These are phyloP conservation scores for Flaveria trinervia DNA, from an alignment of 129 eudicot genomes.

Conservation along the genomic window DNA sequence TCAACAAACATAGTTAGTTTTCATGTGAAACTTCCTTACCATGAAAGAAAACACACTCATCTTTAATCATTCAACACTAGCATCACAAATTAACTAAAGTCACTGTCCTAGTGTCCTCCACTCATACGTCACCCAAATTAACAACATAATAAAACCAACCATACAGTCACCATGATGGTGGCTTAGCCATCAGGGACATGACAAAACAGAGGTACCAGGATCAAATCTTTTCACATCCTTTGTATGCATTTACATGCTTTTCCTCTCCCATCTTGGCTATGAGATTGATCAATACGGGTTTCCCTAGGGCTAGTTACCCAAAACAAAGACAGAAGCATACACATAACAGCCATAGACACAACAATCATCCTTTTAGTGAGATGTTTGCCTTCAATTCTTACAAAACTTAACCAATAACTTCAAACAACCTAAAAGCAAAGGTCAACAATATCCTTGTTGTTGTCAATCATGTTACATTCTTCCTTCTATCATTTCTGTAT, in stretches of 20 bases:
- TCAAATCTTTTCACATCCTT: not conserved
- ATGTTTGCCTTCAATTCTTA: not conserved
- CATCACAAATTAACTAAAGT: not conserved
- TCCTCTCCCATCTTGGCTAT: not conserved
- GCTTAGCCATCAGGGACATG: not conserved
- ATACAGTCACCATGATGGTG: not conserved
- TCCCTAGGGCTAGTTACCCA: not conserved
- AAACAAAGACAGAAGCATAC: not conserved
- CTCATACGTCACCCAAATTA: slow-evolving; percentile 1
- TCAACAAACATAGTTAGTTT: not conserved
- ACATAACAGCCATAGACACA: not conserved
- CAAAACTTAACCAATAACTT: not conserved
- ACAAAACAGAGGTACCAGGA: not conserved
- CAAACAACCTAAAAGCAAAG: not conserved
- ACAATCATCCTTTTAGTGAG: not conserved
- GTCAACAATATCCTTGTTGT: slow-evolving; percentile 2
- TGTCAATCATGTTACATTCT: not conserved
- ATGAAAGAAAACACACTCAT: not conserved
- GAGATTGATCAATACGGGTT: not conserved
- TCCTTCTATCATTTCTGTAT: not conserved
- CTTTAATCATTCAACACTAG: not conserved
- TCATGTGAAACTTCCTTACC: not conserved
- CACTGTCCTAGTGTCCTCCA: not conserved
- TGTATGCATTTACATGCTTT: not conserved
- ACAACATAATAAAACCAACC: not conserved